Base-by-base conservation (phyloP, 2,329 filamentous ascomycete species). In the Conoideocrella luteorostrata region DNA sequence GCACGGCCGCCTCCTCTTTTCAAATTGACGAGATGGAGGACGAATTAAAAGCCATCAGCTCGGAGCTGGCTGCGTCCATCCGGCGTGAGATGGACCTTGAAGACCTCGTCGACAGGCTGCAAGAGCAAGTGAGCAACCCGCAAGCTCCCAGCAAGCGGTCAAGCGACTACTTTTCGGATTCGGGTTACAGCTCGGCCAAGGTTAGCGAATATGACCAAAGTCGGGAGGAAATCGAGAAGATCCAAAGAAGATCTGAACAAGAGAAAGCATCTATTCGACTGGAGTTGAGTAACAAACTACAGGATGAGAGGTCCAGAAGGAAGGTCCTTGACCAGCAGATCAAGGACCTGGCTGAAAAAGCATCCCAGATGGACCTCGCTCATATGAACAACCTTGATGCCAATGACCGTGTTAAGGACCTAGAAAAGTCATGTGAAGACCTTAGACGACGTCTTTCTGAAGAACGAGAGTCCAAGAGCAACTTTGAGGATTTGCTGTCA, bases 101-200 rank as follows among this genome's bases (percentile, higher is more conserved):
- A 64, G 93, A 98, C 63, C 74, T 97, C 37, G 83, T 97, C 1
- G 93, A 98, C 52, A 77, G 86, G 46, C 69, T 95, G 54, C 90
- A 96, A 61, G 70, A 80, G n/a, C 89, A 96, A 57, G 74, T 75
- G 50, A 75, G 72, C 63, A 74, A 80, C 64, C 58, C 74, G 57
- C 66, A 72, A 63, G 59, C 70, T 53, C 56, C 75, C 22, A 82
- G 78, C 50, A 84, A 86, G 61, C 79, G 91, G 48, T 94, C 88
- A 9, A 97, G 93, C 66, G 93, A 98, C 66, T 97, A 98, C 68
- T 98, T 93, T 62, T 98, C 93, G 3, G 93, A 98, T 63, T 95
- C 90, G 5, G 93, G 93, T 24, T 84, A 88, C 46, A 91, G 88
- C 62, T 91, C 88, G 1, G 77, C 87, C 42, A 86, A 88, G 56